Conservation (phyloP, 176 grass and related monocot genomes). For the Ampelocalamus luodianensis region DNA sequence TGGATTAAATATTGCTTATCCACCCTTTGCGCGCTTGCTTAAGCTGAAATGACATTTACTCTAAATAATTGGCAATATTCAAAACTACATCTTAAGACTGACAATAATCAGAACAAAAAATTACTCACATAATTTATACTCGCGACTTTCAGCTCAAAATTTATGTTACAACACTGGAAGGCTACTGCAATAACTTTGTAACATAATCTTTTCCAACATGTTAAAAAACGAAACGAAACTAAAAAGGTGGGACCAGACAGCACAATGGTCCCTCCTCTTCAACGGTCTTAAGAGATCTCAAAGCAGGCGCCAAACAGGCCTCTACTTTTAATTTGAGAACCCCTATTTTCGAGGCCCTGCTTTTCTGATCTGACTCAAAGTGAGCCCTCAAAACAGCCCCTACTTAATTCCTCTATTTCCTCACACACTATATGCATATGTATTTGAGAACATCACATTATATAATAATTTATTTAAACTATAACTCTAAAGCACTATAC, state of each 20-base stretch:
- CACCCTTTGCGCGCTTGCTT: not conserved
- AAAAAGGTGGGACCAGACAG: conserved; percentile 3
- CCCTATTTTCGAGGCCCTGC: too few species aligned
- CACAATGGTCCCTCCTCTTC: not conserved
- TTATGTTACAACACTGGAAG: conserved; percentile 22
- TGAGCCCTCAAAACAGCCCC: too few species aligned
- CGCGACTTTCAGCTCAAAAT: conserved; percentile 12
- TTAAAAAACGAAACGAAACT: conserved; percentile 14
- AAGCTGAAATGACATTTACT: not conserved
- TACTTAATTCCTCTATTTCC: too few species aligned
- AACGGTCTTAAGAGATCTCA: too few species aligned
- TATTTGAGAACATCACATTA: too few species aligned
- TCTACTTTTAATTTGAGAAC: too few species aligned
- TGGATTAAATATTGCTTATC: not conserved
- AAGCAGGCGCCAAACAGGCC: too few species aligned
- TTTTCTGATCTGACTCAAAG: too few species aligned
- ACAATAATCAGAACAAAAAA: not conserved
- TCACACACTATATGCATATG: too few species aligned
- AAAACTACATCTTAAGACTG: not conserved
- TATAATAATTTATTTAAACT: too few species aligned
- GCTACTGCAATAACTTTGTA: not conserved
- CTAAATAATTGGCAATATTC: not conserved
- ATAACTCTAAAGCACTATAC: too few species aligned
- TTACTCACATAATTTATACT: not conserved
- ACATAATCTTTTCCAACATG: not conserved